Evolutionary conservation across 352 stramenopile species (phyloP).

Genomic region (Phytophthora tentaculata): DNA sequence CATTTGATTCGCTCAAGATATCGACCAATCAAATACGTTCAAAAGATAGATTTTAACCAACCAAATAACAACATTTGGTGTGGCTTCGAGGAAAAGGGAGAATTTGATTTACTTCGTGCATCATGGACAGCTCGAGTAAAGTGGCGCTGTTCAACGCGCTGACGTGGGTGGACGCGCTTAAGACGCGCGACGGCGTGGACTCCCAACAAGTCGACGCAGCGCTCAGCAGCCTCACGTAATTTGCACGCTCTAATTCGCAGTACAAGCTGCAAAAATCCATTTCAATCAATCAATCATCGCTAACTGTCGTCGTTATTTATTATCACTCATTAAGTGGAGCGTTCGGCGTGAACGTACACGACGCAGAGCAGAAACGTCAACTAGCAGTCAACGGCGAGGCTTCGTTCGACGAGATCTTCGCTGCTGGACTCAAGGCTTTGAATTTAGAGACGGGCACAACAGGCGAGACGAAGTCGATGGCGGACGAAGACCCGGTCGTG

Average conservation of each 20-base stretch:
- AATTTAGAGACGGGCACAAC: constrained; percentile 50
- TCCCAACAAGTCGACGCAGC: constrained; percentile 70
- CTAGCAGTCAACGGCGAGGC: constrained; percentile 50
- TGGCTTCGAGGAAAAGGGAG: constrained; percentile 21
- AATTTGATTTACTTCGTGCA: constrained; percentile 19
- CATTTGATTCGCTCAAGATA: constrained; percentile 12
- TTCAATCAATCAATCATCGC: not conserved
- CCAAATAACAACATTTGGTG: constrained; percentile 10
- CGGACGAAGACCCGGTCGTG: constrained; percentile 75
- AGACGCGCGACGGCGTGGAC: constrained; percentile 60
- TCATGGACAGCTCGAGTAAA: constrained; percentile 48
- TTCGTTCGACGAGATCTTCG: constrained; percentile 76
- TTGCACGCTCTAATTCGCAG: constrained; percentile 20
- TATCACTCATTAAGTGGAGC: constrained; percentile 55
- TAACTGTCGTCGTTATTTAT: not conserved
- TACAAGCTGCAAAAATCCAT: constrained; percentile 30
- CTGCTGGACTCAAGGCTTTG: constrained; percentile 67
- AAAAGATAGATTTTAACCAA: constrained; percentile 10
- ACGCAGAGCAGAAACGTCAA: constrained; percentile 58
- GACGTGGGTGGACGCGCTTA: constrained; percentile 71
- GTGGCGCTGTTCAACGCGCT: constrained; percentile 80
- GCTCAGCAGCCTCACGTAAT: constrained; percentile 61
- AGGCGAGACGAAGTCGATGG: constrained; percentile 26
- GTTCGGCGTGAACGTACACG: constrained; percentile 68
- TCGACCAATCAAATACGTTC: not conserved